Conservation (phyloP, 2,329 filamentous ascomycete species). For the Talaromyces sp. region DNA sequence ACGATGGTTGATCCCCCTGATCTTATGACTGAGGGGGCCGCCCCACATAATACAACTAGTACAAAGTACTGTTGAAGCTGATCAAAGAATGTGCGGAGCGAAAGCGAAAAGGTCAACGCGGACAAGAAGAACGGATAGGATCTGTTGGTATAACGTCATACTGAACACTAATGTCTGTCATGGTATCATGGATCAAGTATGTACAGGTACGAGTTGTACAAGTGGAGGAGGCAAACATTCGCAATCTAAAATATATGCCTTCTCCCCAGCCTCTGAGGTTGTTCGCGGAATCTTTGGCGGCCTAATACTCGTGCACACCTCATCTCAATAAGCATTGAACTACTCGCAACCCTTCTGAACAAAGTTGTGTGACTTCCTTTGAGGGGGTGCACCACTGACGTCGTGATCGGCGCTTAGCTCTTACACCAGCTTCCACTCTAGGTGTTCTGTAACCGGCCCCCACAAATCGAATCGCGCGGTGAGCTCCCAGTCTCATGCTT, state of each 20-base stretch:
- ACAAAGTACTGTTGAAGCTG: background rate
- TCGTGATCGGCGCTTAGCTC: slow-evolving; percentile 15
- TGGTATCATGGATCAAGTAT: background rate
- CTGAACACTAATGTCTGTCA: background rate
- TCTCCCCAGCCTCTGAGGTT: too few relatives aligned
- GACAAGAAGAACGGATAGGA: background rate
- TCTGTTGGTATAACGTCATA: background rate
- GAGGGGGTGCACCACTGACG: slow-evolving; percentile 8
- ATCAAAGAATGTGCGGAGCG: background rate
- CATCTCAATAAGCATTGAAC: background rate
- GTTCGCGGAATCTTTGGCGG: background rate
- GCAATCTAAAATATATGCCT: too few relatives aligned
- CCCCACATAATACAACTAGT: background rate
- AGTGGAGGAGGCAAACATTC: too few relatives aligned
- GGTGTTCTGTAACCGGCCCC: background rate
- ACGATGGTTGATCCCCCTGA: background rate
- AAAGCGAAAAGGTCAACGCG: background rate
- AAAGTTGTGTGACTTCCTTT: background rate
- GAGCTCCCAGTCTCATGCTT: background rate
- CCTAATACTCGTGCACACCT: background rate
- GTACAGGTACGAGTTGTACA: too few relatives aligned
- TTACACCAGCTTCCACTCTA: background rate
- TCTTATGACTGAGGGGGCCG: background rate
- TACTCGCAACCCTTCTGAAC: background rate
- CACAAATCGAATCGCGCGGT: background rate